Evolutionary conservation across 2,329 filamentous ascomycete genomes (phyloP).

Genomic region (Phialocephala sp.): DNA sequence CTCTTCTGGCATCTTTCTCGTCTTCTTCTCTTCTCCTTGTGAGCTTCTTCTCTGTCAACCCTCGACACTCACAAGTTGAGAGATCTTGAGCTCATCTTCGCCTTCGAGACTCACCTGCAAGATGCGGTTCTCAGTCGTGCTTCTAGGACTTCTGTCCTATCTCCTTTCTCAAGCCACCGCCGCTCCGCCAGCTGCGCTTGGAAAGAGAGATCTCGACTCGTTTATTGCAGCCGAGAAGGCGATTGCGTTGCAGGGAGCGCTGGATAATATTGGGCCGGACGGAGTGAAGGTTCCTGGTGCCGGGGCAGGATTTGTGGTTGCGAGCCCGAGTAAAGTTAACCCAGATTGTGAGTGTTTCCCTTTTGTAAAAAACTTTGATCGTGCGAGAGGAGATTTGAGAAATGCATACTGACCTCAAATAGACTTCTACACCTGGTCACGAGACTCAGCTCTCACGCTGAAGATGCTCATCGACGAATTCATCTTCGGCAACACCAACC

Average conservation of each 20-base stretch:
- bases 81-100: background rate
- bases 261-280: constrained; percentile 61
- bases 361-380: too few species aligned
- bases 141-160: constrained; percentile 4
- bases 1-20: background rate
- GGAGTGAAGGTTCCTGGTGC: constrained; percentile 55
- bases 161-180: constrained; percentile 23
- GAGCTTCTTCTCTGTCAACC: background rate
- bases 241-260: constrained; percentile 55
- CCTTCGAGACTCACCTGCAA: background rate
- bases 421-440: constrained; percentile 82
- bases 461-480: constrained; percentile 74
- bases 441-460: constrained; percentile 75
- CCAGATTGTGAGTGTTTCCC: constrained; percentile 55
- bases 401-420: constrained; percentile 20
- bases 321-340: constrained; percentile 58
- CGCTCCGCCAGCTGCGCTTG: constrained; percentile 11
- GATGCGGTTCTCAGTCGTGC: constrained; percentile 17
- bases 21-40: background rate
- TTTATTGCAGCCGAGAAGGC: constrained; percentile 53
- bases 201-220: constrained; percentile 35
- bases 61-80: background rate
- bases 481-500: constrained; percentile 53
- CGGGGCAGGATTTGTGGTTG: constrained; percentile 56
- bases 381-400: too few species aligned